Evolutionary conservation across 164 flowering plant genomes (phyloP), one percentile per base, ranked within the genome.

Genomic region (Dillenia suffruticosa): DNA sequence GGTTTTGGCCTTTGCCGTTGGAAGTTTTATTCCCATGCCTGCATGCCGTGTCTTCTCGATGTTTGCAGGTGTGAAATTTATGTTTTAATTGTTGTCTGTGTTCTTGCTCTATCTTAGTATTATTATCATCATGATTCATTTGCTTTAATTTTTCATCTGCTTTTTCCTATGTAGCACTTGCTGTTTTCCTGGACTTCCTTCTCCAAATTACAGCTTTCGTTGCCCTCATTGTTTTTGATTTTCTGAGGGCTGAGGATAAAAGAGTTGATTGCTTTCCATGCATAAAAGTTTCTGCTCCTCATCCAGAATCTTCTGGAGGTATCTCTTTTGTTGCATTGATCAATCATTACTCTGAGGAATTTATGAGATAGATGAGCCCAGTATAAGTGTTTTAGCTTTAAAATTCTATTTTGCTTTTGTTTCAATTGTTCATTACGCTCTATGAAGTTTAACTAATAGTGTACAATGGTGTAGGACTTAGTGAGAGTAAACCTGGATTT

Each of bases 201-300:
- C 79, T 95, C 58, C 99, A 95, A 84, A 84, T 95, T 62, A 95
- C 98, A 58, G 97, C 99, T 54, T 95, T 95, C 78, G 97, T 92
- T 64, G 94, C 99, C 49, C 70, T 95, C 69, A 95, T 95, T 62
- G 89, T 82, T 64, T 87, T 90, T 71, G 98, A 95, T 74, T 88
- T 89, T 62, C 54, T 73, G 68, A 83, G 98, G 70, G 77, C 96
- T 12, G 98, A 92, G 63, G 91, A 84, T 60, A 72, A 77, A 56
- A 79, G 99, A 60, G 74, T 92, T 69, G 99, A 95, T 71, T 95
- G 99, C 70, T 82, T 92, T 64, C 99, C 98, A 10, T 95, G 98
- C 64, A 71, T 90, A 50, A 90, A 84, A 74, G 43, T 70, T n/a
- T 63, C 77, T 50, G 63, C 82, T 55, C 61, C 86, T 50, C 54